Evolutionary conservation across 345 rosid genomes (phyloP).

Genomic region (Viola odorata): DNA sequence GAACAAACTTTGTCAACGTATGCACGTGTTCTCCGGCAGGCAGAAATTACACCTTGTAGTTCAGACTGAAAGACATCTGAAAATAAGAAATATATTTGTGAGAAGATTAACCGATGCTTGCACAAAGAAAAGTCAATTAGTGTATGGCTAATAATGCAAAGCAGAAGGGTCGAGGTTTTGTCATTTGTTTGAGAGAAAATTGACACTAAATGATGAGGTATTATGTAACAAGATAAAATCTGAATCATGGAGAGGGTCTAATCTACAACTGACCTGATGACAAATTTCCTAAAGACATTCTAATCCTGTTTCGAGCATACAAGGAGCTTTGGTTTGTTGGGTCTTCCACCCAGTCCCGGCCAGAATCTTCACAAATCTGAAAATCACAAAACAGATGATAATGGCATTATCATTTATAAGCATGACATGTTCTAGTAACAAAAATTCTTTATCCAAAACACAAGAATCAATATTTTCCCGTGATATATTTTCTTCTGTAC

Average conservation of each 20-base stretch:
- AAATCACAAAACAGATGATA: background rate
- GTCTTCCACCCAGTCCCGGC: conserved; percentile 75
- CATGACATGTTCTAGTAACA: background rate
- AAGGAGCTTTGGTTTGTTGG: conserved; percentile 68
- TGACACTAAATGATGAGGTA: too few species aligned
- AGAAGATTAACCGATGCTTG: conserved; percentile 7
- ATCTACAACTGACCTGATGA: conserved; percentile 52
- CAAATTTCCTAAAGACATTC: conserved; percentile 50
- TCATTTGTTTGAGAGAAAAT: background rate
- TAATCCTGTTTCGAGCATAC: conserved; percentile 82
- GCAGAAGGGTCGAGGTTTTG: conserved; percentile 8
- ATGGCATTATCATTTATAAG: background rate
- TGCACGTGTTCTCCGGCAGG: conserved; percentile 62
- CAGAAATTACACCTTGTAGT: conserved; percentile 53
- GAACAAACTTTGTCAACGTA: conserved; percentile 53
- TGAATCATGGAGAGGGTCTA: background rate
- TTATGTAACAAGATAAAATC: too few species aligned
- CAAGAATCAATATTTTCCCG: background rate
- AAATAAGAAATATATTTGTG: conserved; percentile 12
- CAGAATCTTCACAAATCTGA: conserved; percentile 60
- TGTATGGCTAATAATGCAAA: background rate
- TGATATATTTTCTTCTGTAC: conserved; percentile 2
- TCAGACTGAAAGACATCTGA: conserved; percentile 63
- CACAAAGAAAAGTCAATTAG: conserved; percentile 2
- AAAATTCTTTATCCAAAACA: background rate